These are phyloP conservation scores for Cutaneotrichosporon curvatum DNA, from an alignment of 1,284 basidiomycete species.

Conservation along the genomic window DNA sequence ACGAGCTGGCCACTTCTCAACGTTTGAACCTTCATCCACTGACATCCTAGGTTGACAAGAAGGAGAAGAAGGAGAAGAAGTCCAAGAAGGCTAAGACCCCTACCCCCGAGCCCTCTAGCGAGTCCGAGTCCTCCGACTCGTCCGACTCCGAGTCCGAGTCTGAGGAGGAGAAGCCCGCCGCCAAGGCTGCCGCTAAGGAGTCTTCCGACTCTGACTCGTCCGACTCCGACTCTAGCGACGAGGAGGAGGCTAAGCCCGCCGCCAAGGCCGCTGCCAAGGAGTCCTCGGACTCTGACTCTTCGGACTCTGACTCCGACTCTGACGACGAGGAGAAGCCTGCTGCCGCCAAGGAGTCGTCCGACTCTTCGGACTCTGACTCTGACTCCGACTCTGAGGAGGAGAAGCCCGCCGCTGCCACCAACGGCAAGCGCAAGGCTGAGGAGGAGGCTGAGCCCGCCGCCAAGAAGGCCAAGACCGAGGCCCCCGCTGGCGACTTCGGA, in stretches of 20 bases:
- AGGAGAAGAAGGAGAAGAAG: neutral
- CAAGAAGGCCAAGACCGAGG: constrained; percentile 79
- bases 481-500: constrained; percentile 46
- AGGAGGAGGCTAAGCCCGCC: neutral
- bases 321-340: neutral
- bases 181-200: constrained; percentile 1
- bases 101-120: constrained; percentile 32
- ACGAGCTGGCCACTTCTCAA: no score
- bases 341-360: constrained; percentile 17
- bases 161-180: constrained; percentile 13
- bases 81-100: neutral
- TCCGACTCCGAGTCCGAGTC: constrained; percentile 26
- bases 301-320: constrained; percentile 5
- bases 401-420: constrained; percentile 23
- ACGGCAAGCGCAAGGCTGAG: constrained; percentile 47
- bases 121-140: constrained; percentile 23
- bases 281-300: constrained; percentile 14
- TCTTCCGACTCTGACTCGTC: neutral
- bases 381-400: constrained; percentile 13
- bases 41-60: neutral
- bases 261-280: constrained; percentile 10
- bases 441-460: constrained; percentile 51
- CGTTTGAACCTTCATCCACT: no score
- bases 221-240: neutral
- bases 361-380: constrained; percentile 4